phyloP scores from a whole-genome alignment of 2,329 filamentous ascomycete species.

The Colletotrichum lini region DNA sequence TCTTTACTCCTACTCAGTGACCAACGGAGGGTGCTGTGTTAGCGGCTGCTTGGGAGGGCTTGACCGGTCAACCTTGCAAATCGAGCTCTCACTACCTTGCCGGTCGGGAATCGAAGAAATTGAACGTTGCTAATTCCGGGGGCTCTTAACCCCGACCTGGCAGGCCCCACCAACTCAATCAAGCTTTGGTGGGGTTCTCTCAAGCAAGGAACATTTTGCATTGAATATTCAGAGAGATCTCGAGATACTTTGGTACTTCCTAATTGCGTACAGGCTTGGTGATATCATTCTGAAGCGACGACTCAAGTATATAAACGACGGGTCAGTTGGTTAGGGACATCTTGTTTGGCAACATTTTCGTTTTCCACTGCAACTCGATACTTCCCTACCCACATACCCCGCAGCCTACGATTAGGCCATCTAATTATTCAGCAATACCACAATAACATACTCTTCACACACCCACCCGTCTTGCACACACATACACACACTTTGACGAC shows the following conservation, averaged over 20 bases:
- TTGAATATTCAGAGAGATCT: not conserved
- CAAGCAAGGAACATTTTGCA: not conserved
- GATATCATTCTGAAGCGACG: not conserved
- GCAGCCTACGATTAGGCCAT: not conserved
- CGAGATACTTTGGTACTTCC: not conserved
- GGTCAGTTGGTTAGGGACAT: not conserved
- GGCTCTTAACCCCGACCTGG: constrained; percentile 12
- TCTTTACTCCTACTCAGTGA: not conserved
- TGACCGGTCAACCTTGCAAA: constrained; percentile 5
- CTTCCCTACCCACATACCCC: not conserved
- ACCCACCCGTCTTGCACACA: not conserved
- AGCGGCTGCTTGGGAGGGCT: not conserved
- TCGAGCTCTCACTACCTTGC: constrained; percentile 17
- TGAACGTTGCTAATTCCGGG: constrained; percentile 29
- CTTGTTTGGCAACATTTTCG: not conserved
- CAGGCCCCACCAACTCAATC: not conserved
- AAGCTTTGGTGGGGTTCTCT: not conserved
- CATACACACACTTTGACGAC: no score
- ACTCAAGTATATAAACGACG: constrained; percentile 2
- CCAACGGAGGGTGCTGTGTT: not conserved
- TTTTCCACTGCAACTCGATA: not conserved
- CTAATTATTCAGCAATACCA: not conserved
- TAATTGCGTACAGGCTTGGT: not conserved
- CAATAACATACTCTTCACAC: not conserved
- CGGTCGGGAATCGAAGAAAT: constrained; percentile 31